Base-by-base conservation (phyloP, 257 asterid genomes). In the Verbascum thapsus region DNA sequence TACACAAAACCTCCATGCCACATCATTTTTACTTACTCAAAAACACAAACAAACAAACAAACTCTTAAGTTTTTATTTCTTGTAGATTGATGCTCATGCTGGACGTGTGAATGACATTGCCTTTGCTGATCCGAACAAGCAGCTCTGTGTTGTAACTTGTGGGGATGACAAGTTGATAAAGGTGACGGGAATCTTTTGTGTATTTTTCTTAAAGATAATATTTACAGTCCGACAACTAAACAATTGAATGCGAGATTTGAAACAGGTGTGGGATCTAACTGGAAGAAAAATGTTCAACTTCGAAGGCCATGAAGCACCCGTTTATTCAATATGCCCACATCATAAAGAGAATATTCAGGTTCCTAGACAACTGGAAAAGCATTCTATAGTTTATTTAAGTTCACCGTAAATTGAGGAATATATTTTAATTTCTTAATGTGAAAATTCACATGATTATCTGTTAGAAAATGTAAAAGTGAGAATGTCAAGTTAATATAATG, bases 231-330 rank as follows among this genome's bases (percentile, higher is more conserved):
- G 37, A 22, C n/a, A 40, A 39, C 59, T 30, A 59, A 63, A 51
- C 38, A 73, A 62, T 76, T 85, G 44, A 87, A 40, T 57, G 58
- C 34, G 70, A 57, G 35, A 53, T 70, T 54, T 82, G 83, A 58
- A 71, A 80, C 86, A 89, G 99, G 99, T 90, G 17, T 94, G 99
- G 99, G 99, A 94, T 85, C 63, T 87, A 72, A 84, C 76, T 5
- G 99, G 99, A 53, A 78, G 94, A 61, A 90, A 75, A 76, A 81
- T 90, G 37, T 94, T 85, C 74, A 85, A 78, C 81, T 94, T 94
- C 74, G 99, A 94, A 78, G 99, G 99, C 19, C 99, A 94, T 68
- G 99, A 87, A 70, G 90, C 99, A 60, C 96, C 97, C 42, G 99
- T 94, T 61, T 94, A 83, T 77, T 94, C 99, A 63, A 75, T 94